Evolutionary conservation across 2,329 filamentous ascomycete species (phyloP), one percentile per base, ranked within the genome.

Genomic region (Stachybotrys chlorohalonatus): DNA sequence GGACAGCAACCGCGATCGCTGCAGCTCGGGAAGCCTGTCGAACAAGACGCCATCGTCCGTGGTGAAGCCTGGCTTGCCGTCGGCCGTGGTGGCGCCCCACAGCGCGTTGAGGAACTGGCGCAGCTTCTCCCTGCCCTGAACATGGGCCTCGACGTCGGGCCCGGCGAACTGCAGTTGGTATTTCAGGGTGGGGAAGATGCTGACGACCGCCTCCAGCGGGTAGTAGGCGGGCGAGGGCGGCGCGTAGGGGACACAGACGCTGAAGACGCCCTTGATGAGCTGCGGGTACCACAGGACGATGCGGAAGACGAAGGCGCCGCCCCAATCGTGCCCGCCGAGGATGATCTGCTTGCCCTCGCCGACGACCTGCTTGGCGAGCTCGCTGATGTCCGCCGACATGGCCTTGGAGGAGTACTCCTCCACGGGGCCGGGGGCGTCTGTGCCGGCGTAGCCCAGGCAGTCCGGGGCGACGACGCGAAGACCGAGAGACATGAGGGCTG

Each of bases 281-380:
- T 84, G 73, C 0, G 89, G 90, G 63, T 91, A 77, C 79, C 84
- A 90, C 58, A 87, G 79, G 13, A 86, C 84, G 55, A 87, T 73
- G 54, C 90, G 83, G 78, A 89, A 95, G 53, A 87, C 85, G 31
- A 92, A 76, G 3, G 79, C 77, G 62, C 89, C 91, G 68, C 93
- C 93, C 89, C 93, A 96, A 72, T 97, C 93, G 73, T 96, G 93
- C 7, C 91, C 93, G 51, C 91, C 90, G 13, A 96, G 79, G 55
- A 96, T 85, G 64, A 96, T 86, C 54, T 73, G 73, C 8, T 66
- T 66, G 69, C 75, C 48, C 66, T 74, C 53, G 53, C 75, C 70
- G 31, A 73, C 71, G 54, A 76, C 72, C 58, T 85, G 78, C 56
- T 73, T 74, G 7, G 87, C 83, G 30, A 97, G 78, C 57, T 83